phyloP scores from a whole-genome alignment of 1,284 basidiomycete species.

The Rhodotorula sp. region DNA sequence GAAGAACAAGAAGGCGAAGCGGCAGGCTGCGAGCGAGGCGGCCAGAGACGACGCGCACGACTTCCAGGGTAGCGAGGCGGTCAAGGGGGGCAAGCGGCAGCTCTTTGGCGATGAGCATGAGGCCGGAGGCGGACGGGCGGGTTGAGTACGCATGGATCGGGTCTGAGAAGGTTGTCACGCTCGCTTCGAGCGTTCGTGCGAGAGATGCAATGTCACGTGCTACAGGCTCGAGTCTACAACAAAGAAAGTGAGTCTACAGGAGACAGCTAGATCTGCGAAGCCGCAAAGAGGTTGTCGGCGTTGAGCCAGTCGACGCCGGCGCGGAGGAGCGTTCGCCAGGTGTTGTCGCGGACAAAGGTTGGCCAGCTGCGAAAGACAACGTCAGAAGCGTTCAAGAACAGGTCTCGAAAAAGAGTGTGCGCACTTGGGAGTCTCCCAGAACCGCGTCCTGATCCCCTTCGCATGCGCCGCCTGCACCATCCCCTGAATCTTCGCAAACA shows the following conservation, averaged over 20 bases:
- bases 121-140: too few species aligned
- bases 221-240: background rate
- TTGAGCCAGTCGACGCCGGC: slow-evolving; percentile 44
- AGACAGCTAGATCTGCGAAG: slow-evolving; percentile 23
- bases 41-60: too few species aligned
- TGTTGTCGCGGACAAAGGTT: slow-evolving; percentile 37
- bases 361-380: slow-evolving; percentile 27
- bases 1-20: too few species aligned
- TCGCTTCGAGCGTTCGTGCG: too few species aligned
- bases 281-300: slow-evolving; percentile 46
- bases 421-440: slow-evolving; percentile 45
- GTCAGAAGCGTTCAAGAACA: too few species aligned
- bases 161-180: too few species aligned
- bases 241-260: background rate
- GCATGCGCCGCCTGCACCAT: slow-evolving; percentile 29
- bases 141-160: too few species aligned
- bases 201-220: background rate
- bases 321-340: slow-evolving; percentile 43
- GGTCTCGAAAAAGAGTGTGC: background rate
- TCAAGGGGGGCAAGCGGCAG: background rate
- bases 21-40: too few species aligned
- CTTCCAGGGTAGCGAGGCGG: too few species aligned
- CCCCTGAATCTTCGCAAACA: slow-evolving; percentile 3
- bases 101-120: background rate
- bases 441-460: slow-evolving; percentile 46